A percentile compares a stretch with the other conserved stretches of the same genome.
These are phyloP conservation scores for Zasmidium angulare DNA, from an alignment of 2,329 filamentous ascomycete genomes.

Conservation along the genomic window DNA sequence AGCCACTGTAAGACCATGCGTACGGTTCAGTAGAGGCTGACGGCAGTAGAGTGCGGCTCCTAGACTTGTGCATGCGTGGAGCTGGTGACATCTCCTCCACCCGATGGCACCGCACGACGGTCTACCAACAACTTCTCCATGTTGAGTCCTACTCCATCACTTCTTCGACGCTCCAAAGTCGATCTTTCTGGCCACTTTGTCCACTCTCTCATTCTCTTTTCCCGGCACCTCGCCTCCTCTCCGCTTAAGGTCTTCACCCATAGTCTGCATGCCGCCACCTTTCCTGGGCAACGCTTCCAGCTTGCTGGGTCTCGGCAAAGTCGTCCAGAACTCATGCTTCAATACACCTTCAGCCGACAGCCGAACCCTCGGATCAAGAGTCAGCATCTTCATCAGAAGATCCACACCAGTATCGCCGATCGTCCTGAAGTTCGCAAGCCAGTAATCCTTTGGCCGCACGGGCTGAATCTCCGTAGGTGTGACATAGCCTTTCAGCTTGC, in stretches of 20 bases:
- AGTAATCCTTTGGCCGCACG: constrained; percentile 66
- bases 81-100: too few relatives aligned
- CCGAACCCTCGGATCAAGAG: constrained; percentile 81
- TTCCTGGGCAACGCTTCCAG: constrained; percentile 81
- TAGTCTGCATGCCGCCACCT: constrained; percentile 68
- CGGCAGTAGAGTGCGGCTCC: too few relatives aligned
- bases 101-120: too few relatives aligned
- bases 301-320: constrained; percentile 76
- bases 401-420: constrained; percentile 83
- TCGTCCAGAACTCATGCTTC: constrained; percentile 81
- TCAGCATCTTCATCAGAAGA: constrained; percentile 79
- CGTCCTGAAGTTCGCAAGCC: constrained; percentile 73
- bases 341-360: constrained; percentile 76
- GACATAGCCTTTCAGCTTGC: constrained; percentile 76
- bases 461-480: constrained; percentile 62
- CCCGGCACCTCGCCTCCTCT: constrained; percentile 71
- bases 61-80: too few relatives aligned
- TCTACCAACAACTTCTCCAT: too few relatives aligned
- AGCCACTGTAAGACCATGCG: too few relatives aligned
- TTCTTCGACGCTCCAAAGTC: constrained; percentile 61
- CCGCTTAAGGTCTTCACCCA: constrained; percentile 79
- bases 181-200: constrained; percentile 78
- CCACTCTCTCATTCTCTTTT: constrained; percentile 46
- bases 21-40: too few relatives aligned
- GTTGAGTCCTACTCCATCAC: background rate